These are phyloP conservation scores for Podospora australis DNA, from an alignment of 495 filamentous ascomycete genomes.

Conservation along the genomic window DNA sequence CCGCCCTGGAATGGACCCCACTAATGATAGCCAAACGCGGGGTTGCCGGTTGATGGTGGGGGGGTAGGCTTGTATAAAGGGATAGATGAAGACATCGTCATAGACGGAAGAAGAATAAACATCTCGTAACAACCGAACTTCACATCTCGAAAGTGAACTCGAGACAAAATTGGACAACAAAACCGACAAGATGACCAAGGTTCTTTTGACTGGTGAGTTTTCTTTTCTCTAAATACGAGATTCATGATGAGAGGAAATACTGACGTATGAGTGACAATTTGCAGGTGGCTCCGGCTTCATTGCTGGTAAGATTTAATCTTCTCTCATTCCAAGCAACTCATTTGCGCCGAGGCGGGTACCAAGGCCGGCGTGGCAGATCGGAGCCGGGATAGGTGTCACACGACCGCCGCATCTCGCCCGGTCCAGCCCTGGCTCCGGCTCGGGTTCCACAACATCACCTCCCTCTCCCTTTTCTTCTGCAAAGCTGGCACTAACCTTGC, in stretches of 20 bases:
- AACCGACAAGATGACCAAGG: constrained; percentile 46
- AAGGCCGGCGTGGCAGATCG: not conserved
- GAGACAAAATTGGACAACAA: not conserved
- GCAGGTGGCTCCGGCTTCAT: constrained; percentile 47
- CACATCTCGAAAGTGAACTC: not conserved
- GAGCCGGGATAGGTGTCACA: no score
- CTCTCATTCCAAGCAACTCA: not conserved
- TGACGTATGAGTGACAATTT: not conserved
- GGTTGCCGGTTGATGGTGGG: not conserved
- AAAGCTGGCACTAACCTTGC: not conserved
- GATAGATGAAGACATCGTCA: not conserved
- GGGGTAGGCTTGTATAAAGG: not conserved
- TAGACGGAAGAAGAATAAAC: not conserved
- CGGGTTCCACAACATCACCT: no score
- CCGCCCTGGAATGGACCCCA: no score
- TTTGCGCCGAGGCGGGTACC: no score
- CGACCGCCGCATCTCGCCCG: not conserved
- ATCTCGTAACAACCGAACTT: not conserved
- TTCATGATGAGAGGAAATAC: not conserved
- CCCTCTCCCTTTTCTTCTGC: not conserved
- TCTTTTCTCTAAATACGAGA: not conserved
- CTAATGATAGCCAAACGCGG: not conserved
- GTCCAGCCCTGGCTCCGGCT: not conserved
- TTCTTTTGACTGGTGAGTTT: constrained; percentile 51
- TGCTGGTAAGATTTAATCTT: constrained; percentile 29